Conservation (phyloP, 139 green algal species). For the Eudorina sp. region DNA sequence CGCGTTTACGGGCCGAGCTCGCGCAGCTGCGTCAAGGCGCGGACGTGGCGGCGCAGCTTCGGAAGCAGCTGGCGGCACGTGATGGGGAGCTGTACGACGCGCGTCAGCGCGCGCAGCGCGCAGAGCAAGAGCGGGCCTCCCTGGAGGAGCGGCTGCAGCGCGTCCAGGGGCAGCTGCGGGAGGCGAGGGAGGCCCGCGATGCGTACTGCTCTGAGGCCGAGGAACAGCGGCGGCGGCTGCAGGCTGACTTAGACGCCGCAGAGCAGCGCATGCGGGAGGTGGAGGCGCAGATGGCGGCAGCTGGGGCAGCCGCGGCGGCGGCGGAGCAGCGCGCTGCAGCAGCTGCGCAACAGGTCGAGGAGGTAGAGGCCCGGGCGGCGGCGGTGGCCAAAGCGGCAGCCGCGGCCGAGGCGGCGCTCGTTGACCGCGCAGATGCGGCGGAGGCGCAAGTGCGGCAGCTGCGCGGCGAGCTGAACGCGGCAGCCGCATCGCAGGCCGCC, state of each 20-base stretch:
- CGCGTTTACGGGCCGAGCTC: constrained; percentile 26
- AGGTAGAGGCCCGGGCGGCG: constrained; percentile 1
- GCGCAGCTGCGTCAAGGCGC: constrained; percentile 2
- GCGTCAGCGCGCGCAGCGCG: constrained; percentile 39
- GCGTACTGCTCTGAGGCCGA: background rate
- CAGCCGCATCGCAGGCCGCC: background rate
- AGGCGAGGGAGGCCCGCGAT: constrained; percentile 12
- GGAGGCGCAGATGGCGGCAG: constrained; percentile 3
- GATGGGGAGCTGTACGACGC: constrained; percentile 50
- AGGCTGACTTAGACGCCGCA: background rate
- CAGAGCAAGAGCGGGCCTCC: constrained; percentile 32
- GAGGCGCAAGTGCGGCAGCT: background rate
- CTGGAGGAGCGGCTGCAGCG: constrained; percentile 34
- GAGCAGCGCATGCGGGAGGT: background rate
- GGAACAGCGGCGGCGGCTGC: constrained; percentile 8
- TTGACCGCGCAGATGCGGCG: background rate
- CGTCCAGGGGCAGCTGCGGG: constrained; percentile 35
- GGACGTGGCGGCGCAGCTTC: constrained; percentile 16
- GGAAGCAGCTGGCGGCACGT: constrained; percentile 23
- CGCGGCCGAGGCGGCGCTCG: background rate
- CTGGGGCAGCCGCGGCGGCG: background rate
- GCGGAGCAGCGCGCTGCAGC: background rate
- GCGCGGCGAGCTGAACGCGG: background rate
- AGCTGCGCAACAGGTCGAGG: background rate
- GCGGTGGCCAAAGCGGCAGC: background rate